Evolutionary conservation across 352 stramenopile genomes (phyloP), one percentile per base, ranked within the genome.

Genomic region (Globisporangium irregulare): DNA sequence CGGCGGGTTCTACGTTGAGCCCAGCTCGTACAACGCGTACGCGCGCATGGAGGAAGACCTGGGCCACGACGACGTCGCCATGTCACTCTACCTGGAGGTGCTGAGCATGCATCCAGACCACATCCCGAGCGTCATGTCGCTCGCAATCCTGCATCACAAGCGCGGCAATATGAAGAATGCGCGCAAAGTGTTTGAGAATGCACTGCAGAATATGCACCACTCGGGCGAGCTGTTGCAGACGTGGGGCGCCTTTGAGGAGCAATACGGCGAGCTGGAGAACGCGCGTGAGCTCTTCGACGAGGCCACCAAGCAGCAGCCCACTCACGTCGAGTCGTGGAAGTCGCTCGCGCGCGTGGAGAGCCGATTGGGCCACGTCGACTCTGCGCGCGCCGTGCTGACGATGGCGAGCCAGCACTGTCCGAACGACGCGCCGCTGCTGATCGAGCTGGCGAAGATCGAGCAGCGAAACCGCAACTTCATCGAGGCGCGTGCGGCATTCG

Each of bases 381-480:
- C 81, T 1, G 81, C 86, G 3, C 85, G 88, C 20, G 80, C 84
- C 3, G 84, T 90, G 27, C 74, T 96, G 9, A 81, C 76, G 0
- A 74, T 85, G 67, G 87, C 83, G 24, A 84, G 74, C 9, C 82
- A 94, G 74, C 80, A 91, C 63, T 79, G 91, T 15, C 79, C 74
- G 10, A 87, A 84, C 27, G 82, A 93, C 62, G 80, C 75, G 51
- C 81, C 85, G 59, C 63, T 96, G 68, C 75, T 94, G 1, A 72
- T 94, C 32, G 80, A 91, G n/a, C 60, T 92, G 9, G 86, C 74
- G 65, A 94, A 96, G 73, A 90, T 94, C 53, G 88, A 96, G 60
- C 84, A 93, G 65, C 78, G 79, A 20, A 79, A 90, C 53, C 75
- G 78, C n/a, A 86, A 88, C 50, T 82, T 83, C 24, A 72, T 74